Conservation (phyloP, 768 basidiomycete genomes). For the Pulveroboletus sp. region DNA sequence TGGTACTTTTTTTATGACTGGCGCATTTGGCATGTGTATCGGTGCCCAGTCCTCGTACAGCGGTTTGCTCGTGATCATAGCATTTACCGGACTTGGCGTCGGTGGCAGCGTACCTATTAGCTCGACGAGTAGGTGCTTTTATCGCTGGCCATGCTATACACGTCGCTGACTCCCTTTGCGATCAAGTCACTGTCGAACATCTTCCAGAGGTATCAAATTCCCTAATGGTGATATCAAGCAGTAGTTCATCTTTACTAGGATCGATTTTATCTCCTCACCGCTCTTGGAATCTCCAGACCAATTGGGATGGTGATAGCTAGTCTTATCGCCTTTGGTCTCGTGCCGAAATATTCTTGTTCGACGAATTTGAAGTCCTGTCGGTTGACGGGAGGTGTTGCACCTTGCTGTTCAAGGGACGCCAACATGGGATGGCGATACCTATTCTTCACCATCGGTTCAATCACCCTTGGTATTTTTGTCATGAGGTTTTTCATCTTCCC, state of each 20-base stretch:
- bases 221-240: too few relatives aligned
- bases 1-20: constrained; percentile 11
- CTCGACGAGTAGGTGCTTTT: too few relatives aligned
- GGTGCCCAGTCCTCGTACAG: constrained; percentile 11
- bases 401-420: constrained; percentile 13
- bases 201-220: too few relatives aligned
- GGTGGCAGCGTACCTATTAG: too few relatives aligned
- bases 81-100: constrained; percentile 8
- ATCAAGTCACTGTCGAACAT: too few relatives aligned
- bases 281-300: constrained; percentile 6
- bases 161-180: too few relatives aligned
- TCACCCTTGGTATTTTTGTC: too few relatives aligned
- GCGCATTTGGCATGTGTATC: constrained; percentile 11
- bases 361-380: constrained; percentile 8
- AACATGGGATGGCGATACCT: constrained; percentile 16
- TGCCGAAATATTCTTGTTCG: constrained; percentile 16
- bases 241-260: not conserved
- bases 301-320: not conserved
- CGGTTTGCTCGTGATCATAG: constrained; percentile 7
- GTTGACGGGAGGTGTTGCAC: constrained; percentile 6
- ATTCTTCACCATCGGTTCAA: too few relatives aligned
- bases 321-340: constrained; percentile 7
- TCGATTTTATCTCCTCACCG: constrained; percentile 1
- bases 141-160: too few relatives aligned
- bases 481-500: too few relatives aligned